A percentile compares a stretch with the other conserved stretches of the same genome.
phyloP scores from a whole-genome alignment of 768 basidiomycete species.

The Gelatoporia subvermispora region DNA sequence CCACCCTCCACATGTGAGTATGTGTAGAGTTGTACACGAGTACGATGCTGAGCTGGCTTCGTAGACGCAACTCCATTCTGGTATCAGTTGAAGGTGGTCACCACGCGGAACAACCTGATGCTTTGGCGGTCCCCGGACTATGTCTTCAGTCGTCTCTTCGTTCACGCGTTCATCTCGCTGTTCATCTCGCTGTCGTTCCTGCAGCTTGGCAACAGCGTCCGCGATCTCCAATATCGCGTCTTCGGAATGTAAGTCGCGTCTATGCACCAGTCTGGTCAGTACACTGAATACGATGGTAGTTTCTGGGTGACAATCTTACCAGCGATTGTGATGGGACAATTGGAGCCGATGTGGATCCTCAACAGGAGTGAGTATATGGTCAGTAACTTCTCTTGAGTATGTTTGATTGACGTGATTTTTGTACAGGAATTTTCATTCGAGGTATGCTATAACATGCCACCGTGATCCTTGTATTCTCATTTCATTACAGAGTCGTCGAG shows the following conservation, averaged over 20 bases:
- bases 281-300: conserved; percentile 25
- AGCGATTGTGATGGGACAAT: conserved; percentile 73
- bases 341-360: conserved; percentile 79
- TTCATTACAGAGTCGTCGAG: conserved; percentile 59
- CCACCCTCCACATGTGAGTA: conserved; percentile 17
- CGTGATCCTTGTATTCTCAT: not conserved
- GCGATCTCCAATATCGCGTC: conserved; percentile 74
- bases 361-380: conserved; percentile 41
- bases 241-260: conserved; percentile 61
- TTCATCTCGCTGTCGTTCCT: conserved; percentile 78
- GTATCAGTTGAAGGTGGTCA: conserved; percentile 69
- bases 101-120: conserved; percentile 59
- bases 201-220: conserved; percentile 55
- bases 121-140: conserved; percentile 86
- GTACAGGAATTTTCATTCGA: conserved; percentile 33
- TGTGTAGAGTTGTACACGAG: not conserved
- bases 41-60: not conserved
- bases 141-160: conserved; percentile 77
- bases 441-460: not conserved
- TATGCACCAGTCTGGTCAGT: not conserved
- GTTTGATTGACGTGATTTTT: not conserved
- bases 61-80: conserved; percentile 71
- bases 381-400: not conserved
- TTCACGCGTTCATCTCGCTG: conserved; percentile 65
- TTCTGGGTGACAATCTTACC: conserved; percentile 68